A percentile compares a stretch with the other conserved stretches of the same genome.
Evolutionary conservation across 2,329 filamentous ascomycete genomes (phyloP).

Genomic region (Pezizomycotina sp.): DNA sequence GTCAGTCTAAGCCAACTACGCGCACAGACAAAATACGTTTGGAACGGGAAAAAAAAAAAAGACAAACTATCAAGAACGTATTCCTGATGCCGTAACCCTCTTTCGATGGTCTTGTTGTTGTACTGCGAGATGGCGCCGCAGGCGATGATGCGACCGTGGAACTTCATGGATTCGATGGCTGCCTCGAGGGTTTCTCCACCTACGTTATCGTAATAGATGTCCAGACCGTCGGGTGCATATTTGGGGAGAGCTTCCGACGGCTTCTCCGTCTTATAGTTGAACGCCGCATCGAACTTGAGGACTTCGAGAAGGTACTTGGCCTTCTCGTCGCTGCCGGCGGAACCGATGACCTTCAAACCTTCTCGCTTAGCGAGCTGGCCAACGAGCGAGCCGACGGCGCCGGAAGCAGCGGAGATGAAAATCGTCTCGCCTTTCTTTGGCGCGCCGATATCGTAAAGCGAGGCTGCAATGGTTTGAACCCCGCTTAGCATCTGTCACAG

Average conservation of each 20-base stretch:
- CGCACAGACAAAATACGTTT: too few relatives aligned
- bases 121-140: constrained; percentile 64
- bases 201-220: constrained; percentile 72
- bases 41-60: too few relatives aligned
- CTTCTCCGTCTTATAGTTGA: constrained; percentile 79
- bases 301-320: constrained; percentile 55
- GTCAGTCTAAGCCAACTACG: too few relatives aligned
- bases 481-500: background rate
- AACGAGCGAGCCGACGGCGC: constrained; percentile 67
- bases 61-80: too few relatives aligned
- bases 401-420: constrained; percentile 63
- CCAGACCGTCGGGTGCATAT: constrained; percentile 59
- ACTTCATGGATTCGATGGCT: constrained; percentile 46
- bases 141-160: constrained; percentile 46
- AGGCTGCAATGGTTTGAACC: constrained; percentile 30
- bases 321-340: constrained; percentile 65
- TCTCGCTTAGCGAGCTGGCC: constrained; percentile 71
- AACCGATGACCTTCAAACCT: constrained; percentile 62
- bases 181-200: constrained; percentile 59
- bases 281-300: constrained; percentile 54
- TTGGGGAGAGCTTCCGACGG: constrained; percentile 49
- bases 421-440: constrained; percentile 66
- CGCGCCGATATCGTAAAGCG: constrained; percentile 57
- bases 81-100: too few relatives aligned
- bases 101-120: constrained; percentile 39